Evolutionary conservation across 495 filamentous ascomycete species (phyloP).

Genomic region (Diplogelasinospora grovesii): DNA sequence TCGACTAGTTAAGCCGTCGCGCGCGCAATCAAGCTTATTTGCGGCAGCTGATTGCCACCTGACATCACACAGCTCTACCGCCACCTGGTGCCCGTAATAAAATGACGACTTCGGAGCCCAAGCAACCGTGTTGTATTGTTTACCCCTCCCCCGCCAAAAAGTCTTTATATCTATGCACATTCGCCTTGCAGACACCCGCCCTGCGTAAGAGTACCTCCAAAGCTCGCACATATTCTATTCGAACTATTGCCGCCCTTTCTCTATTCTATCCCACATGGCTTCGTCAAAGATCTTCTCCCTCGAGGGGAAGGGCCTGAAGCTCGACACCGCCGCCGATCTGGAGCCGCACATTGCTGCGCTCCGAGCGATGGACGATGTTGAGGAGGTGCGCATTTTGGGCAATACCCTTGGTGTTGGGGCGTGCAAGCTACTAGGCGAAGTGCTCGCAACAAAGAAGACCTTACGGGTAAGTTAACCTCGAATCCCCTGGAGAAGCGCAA

Average conservation of each 20-base stretch:
- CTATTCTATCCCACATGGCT: slow-evolving; percentile 33
- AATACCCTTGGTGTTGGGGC: slow-evolving; percentile 91
- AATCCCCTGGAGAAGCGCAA: not conserved
- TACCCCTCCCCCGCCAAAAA: slow-evolving; percentile 29
- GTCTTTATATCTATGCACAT: slow-evolving; percentile 4
- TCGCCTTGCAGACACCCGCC: slow-evolving; percentile 6
- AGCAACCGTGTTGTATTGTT: slow-evolving; percentile 11
- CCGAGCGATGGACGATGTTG: slow-evolving; percentile 62
- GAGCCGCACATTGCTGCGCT: slow-evolving; percentile 76
- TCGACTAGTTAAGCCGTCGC: too few relatives aligned
- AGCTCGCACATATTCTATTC: slow-evolving; percentile 2
- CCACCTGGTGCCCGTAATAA: too few relatives aligned
- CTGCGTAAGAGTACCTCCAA: not conserved
- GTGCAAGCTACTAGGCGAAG: slow-evolving; percentile 70
- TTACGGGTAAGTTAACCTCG: slow-evolving; percentile 55
- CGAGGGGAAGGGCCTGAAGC: slow-evolving; percentile 83
- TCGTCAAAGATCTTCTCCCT: slow-evolving; percentile 73
- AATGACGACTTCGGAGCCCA: slow-evolving; percentile 4
- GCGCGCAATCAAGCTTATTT: too few relatives aligned
- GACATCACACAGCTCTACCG: too few relatives aligned
- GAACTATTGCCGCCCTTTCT: not conserved
- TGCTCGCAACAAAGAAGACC: slow-evolving; percentile 71
- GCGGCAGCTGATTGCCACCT: not conserved
- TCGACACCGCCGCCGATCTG: slow-evolving; percentile 79
- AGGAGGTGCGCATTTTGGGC: slow-evolving; percentile 75